Evolutionary conservation across 495 filamentous ascomycete genomes (phyloP).

Genomic region (Paragyromitra xinjiangensis): DNA sequence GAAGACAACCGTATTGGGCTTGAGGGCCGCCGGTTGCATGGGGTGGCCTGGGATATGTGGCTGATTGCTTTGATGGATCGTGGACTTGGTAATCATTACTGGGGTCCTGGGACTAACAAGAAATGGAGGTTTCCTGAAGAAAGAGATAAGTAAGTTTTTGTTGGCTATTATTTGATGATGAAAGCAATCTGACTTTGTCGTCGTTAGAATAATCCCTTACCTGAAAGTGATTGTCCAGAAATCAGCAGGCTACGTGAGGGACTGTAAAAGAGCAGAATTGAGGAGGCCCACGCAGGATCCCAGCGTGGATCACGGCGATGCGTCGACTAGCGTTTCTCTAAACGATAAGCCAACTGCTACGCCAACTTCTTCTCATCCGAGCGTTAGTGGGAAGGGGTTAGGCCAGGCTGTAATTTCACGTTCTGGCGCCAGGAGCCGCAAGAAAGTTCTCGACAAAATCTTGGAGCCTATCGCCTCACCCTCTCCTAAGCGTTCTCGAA

Average conservation of each 20-base stretch:
- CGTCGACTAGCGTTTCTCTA: background rate
- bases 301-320: too few relatives aligned
- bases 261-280: background rate
- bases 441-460: too few relatives aligned
- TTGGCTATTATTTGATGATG: background rate
- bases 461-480: background rate
- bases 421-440: background rate
- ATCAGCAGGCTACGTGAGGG: background rate
- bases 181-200: background rate
- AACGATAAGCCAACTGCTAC: background rate
- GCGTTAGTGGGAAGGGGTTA: background rate
- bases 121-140: background rate
- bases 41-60: background rate
- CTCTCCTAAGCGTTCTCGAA: background rate
- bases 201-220: background rate
- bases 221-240: background rate
- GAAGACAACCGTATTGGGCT: background rate
- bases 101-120: background rate
- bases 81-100: conserved; percentile 2
- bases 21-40: background rate
- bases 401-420: background rate
- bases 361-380: background rate
- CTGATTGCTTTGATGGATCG: background rate
- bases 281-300: background rate
- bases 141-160: background rate